phyloP scores from a whole-genome alignment of 345 rosid species.

The Lumnitzera littorea region DNA sequence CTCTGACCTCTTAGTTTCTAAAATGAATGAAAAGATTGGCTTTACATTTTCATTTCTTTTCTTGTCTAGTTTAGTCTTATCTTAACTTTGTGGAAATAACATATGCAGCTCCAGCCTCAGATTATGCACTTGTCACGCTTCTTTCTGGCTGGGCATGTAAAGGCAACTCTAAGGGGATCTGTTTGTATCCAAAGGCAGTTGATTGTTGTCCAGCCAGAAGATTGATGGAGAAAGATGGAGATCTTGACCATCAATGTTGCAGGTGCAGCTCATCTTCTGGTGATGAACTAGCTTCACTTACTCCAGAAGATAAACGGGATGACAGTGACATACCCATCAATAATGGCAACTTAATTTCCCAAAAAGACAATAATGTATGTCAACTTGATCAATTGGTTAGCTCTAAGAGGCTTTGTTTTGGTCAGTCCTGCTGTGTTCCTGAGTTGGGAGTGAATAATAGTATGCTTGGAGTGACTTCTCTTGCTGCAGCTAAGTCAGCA shows the following conservation, averaged over 20 bases:
- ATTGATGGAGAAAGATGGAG: constrained; percentile 45
- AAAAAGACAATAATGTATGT: constrained; percentile 18
- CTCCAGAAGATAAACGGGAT: constrained; percentile 17
- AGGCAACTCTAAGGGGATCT: constrained; percentile 53
- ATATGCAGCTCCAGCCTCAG: constrained; percentile 57
- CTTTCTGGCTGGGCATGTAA: constrained; percentile 96
- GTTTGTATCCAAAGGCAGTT: constrained; percentile 50
- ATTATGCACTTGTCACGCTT: constrained; percentile 68
- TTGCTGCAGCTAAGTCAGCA: constrained; percentile 51
- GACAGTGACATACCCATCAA: constrained; percentile 37
- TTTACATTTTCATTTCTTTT: too few relatives aligned
- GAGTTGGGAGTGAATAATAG: constrained; percentile 67
- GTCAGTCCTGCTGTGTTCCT: constrained; percentile 70
- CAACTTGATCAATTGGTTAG: constrained; percentile 18
- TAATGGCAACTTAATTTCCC: constrained; percentile 26
- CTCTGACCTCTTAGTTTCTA: too few relatives aligned
- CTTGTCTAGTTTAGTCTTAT: background rate
- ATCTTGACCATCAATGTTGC: constrained; percentile 31
- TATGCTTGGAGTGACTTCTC: constrained; percentile 63
- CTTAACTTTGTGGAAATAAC: constrained; percentile 11
- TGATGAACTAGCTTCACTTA: constrained; percentile 12
- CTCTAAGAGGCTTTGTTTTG: constrained; percentile 28
- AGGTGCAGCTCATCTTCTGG: constrained; percentile 29
- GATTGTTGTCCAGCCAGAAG: constrained; percentile 51
- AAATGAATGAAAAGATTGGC: too few relatives aligned